These are phyloP conservation scores for Pleurotus platypus DNA, from an alignment of 768 basidiomycete genomes.

Conservation along the genomic window DNA sequence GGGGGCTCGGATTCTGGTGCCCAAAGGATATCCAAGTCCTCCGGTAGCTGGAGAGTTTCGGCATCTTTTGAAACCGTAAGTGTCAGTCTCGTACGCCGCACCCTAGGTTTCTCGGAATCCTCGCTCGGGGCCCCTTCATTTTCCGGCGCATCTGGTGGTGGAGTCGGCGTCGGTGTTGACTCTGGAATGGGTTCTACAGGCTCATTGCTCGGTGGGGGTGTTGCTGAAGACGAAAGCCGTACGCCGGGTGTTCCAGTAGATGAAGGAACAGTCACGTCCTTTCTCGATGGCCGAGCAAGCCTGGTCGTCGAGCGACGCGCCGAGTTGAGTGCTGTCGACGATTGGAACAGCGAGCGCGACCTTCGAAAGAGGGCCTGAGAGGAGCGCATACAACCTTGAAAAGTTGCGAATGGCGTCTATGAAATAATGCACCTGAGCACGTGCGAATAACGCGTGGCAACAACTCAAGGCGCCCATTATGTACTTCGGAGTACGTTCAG, in stretches of 20 bases:
- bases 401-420: not conserved
- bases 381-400: slow-evolving; percentile 27
- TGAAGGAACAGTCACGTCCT: slow-evolving; percentile 2
- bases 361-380: slow-evolving; percentile 33
- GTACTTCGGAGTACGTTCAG: no score
- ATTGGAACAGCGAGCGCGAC: slow-evolving; percentile 34
- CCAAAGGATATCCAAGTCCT: slow-evolving; percentile 65
- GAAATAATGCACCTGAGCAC: not conserved
- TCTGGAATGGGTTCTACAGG: slow-evolving; percentile 6
- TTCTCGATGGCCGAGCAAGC: slow-evolving; percentile 12
- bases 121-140: slow-evolving; percentile 23
- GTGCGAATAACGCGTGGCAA: not conserved
- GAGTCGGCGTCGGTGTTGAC: slow-evolving; percentile 10
- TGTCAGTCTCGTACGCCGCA: slow-evolving; percentile 30
- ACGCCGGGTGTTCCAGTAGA: slow-evolving; percentile 6
- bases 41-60: slow-evolving; percentile 49
- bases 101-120: slow-evolving; percentile 43
- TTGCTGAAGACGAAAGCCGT: slow-evolving; percentile 16
- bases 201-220: slow-evolving; percentile 10
- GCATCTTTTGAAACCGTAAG: slow-evolving; percentile 29
- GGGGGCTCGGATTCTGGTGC: slow-evolving; percentile 39
- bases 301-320: not conserved
- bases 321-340: slow-evolving; percentile 1
- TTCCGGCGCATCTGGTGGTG: slow-evolving; percentile 10
- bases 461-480: not conserved